phyloP scores from a whole-genome alignment of 306 rosid species.

The Inga laurina region DNA sequence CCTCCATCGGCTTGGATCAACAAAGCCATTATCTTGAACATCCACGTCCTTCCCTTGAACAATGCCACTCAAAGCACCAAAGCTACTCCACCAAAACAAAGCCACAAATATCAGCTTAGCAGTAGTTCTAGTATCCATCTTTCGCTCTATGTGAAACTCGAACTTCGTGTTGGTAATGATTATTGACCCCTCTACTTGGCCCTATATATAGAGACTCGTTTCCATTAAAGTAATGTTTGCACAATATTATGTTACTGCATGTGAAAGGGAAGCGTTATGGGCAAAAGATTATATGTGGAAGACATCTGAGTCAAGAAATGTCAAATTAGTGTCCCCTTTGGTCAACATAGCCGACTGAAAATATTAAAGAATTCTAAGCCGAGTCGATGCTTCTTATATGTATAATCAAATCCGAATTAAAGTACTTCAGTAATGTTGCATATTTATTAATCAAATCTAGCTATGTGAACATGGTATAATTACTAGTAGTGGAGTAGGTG shows the following conservation, averaged over 20 bases:
- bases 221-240: slow-evolving; percentile 1
- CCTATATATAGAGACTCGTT: slow-evolving; percentile 32
- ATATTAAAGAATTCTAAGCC: slow-evolving; percentile 16
- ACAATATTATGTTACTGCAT: neutral
- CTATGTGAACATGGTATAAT: neutral
- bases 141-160: slow-evolving; percentile 3
- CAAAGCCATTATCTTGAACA: slow-evolving; percentile 23
- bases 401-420: slow-evolving; percentile 19
- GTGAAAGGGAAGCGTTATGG: slow-evolving; percentile 9
- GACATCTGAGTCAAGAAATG: slow-evolving; percentile 14
- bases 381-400: slow-evolving; percentile 8
- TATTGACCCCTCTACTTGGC: neutral
- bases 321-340: slow-evolving; percentile 26
- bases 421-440: slow-evolving; percentile 26
- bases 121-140: slow-evolving; percentile 24
- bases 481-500: slow-evolving; percentile 50
- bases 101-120: slow-evolving; percentile 22
- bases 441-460: slow-evolving; percentile 5
- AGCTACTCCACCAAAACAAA: slow-evolving; percentile 23
- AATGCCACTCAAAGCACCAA: slow-evolving; percentile 28
- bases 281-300: neutral
- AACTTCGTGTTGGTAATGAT: neutral
- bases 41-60: slow-evolving; percentile 30
- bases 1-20: slow-evolving; percentile 40
- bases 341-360: slow-evolving; percentile 49